A percentile compares a stretch with the other conserved stretches of the same genome.
phyloP scores from a whole-genome alignment of 768 basidiomycete genomes.

The Pisolithus albus region DNA sequence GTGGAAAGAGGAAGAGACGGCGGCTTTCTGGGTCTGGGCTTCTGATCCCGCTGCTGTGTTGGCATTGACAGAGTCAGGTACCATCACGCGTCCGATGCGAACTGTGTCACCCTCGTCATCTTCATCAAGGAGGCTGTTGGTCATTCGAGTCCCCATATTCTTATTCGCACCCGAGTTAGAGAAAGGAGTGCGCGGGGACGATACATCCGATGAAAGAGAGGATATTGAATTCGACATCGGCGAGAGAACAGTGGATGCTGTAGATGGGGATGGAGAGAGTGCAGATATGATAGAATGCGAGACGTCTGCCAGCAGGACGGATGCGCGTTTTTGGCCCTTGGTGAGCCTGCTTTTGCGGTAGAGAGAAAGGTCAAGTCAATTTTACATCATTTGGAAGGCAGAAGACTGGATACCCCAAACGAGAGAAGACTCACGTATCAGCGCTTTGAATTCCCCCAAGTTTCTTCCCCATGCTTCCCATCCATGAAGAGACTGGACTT shows the following conservation, averaged over 20 bases:
- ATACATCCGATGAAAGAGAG: constrained; percentile 5
- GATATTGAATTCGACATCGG: constrained; percentile 10
- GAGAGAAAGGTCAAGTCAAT: not conserved
- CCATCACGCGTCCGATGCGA: constrained; percentile 13
- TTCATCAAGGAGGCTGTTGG: constrained; percentile 33
- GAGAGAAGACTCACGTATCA: constrained; percentile 41
- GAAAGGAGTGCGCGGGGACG: constrained; percentile 7
- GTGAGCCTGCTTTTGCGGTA: constrained; percentile 41
- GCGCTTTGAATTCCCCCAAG: constrained; percentile 51
- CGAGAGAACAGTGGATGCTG: constrained; percentile 24
- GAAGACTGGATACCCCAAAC: not conserved
- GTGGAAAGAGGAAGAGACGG: constrained; percentile 7
- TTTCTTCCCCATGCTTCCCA: constrained; percentile 54
- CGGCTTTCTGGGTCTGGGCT: not conserved
- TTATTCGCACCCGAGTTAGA: constrained; percentile 13
- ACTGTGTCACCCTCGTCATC: constrained; percentile 27
- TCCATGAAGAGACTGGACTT: constrained; percentile 37
- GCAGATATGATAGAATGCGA: constrained; percentile 50
- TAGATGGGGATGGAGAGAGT: constrained; percentile 29
- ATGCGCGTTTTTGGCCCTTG: constrained; percentile 64
- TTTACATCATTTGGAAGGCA: not conserved
- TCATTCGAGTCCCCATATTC: constrained; percentile 8
- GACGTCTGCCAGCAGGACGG: constrained; percentile 57
- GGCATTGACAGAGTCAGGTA: constrained; percentile 27
- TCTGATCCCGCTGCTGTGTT: constrained; percentile 1